Conservation (phyloP, 2,329 filamentous ascomycete genomes). For the Alternaria angustiovoidea region DNA sequence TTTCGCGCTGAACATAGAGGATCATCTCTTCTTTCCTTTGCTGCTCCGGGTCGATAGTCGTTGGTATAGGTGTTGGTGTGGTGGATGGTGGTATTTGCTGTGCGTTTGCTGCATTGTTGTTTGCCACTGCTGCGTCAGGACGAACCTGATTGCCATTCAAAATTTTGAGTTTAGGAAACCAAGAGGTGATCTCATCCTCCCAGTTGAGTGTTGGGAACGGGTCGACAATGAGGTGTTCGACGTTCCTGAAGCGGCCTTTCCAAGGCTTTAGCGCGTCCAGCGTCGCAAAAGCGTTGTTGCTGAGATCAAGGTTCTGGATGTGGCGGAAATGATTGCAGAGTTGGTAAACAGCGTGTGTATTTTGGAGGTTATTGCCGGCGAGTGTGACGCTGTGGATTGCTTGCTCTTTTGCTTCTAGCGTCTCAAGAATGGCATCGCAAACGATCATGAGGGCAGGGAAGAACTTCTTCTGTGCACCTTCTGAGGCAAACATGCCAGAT, state of each 20-base stretch:
- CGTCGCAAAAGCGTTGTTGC: constrained; percentile 78
- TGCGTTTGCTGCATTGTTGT: constrained; percentile 12
- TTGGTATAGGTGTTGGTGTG: constrained; percentile 26
- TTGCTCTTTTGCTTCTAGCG: constrained; percentile 73
- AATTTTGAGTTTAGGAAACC: constrained; percentile 82
- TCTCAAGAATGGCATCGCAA: constrained; percentile 79
- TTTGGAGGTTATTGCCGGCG: constrained; percentile 78
- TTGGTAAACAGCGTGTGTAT: constrained; percentile 75
- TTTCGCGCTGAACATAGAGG: constrained; percentile 75
- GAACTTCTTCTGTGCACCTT: constrained; percentile 80
- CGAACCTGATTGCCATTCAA: constrained; percentile 80
- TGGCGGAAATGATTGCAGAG: constrained; percentile 83
- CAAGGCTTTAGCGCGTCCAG: constrained; percentile 75
- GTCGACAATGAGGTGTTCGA: constrained; percentile 81
- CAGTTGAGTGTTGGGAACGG: constrained; percentile 59
- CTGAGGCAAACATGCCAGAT: constrained; percentile 78
- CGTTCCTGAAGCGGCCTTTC: constrained; percentile 78
- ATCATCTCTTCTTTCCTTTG: constrained; percentile 72
- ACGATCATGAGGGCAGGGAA: constrained; percentile 92
- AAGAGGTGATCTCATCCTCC: constrained; percentile 73
- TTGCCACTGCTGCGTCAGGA: constrained; percentile 65
- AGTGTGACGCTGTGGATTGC: constrained; percentile 84
- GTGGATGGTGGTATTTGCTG: constrained; percentile 9
- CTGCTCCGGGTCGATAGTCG: constrained; percentile 15
- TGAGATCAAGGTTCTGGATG: constrained; percentile 87